phyloP scores from a whole-genome alignment of 2,329 filamentous ascomycete species.

The Penicillium sp. region DNA sequence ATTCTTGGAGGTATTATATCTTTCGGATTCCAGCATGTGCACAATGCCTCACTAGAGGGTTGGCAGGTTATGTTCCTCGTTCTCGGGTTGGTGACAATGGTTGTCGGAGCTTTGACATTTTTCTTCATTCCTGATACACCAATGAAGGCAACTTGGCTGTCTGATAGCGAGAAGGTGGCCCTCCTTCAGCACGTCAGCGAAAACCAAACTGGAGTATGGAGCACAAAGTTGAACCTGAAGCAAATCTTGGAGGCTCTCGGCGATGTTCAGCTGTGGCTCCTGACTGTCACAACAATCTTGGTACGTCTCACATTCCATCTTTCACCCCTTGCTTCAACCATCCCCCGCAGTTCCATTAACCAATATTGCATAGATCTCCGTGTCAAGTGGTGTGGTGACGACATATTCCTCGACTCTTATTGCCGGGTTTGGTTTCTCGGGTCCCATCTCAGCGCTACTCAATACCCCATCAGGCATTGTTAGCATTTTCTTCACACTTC shows the following conservation, averaged over 20 bases:
- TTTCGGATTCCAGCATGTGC: conserved; percentile 56
- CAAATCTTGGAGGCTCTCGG: conserved; percentile 48
- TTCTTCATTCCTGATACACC: conserved; percentile 51
- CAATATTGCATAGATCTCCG: conserved; percentile 27
- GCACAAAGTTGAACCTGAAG: conserved; percentile 46
- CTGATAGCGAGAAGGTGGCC: conserved; percentile 37
- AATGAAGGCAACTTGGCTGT: conserved; percentile 39
- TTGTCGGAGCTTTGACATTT: conserved; percentile 42
- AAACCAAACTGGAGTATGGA: conserved; percentile 53
- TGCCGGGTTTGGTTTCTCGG: conserved; percentile 41
- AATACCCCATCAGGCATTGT: conserved; percentile 45
- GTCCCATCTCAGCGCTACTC: conserved; percentile 43
- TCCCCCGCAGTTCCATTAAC: conserved; percentile 9
- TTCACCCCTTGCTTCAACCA: not conserved
- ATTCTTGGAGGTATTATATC: conserved; percentile 35
- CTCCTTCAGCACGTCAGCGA: conserved; percentile 43
- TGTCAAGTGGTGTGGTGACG: conserved; percentile 46
- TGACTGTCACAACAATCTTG: conserved; percentile 30
- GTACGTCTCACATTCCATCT: conserved; percentile 2
- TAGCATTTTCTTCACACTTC: conserved; percentile 39
- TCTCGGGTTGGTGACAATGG: conserved; percentile 46
- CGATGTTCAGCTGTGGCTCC: conserved; percentile 47
- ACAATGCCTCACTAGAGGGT: conserved; percentile 33
- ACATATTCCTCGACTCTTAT: conserved; percentile 46
- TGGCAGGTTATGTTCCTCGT: conserved; percentile 54